Percentiles rank a stretch among this genome's conserved stretches.
Evolutionary conservation across 495 filamentous ascomycete species (phyloP).

Genomic region (Aspergillus cavernicola): DNA sequence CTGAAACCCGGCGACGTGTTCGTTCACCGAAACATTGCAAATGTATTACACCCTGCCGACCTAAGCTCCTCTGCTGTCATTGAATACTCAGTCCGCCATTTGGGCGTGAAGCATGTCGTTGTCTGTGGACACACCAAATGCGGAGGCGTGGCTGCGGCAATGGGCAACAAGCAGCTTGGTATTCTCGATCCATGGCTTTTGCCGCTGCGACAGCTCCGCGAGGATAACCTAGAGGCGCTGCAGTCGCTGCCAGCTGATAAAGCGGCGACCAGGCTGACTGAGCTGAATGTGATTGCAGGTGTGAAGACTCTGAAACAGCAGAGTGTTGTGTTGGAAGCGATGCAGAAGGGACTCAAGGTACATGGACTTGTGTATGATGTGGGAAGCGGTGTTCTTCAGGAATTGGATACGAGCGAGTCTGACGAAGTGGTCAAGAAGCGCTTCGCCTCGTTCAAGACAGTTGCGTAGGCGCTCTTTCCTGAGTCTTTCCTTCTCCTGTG

Average conservation of each 20-base stretch:
- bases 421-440: conserved; percentile 37
- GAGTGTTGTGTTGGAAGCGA: conserved; percentile 57
- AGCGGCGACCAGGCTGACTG: conserved; percentile 53
- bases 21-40: conserved; percentile 93
- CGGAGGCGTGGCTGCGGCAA: conserved; percentile 69
- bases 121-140: conserved; percentile 82
- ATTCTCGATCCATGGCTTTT: conserved; percentile 81
- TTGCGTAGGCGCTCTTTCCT: conserved; percentile 13
- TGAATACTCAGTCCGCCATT: conserved; percentile 70
- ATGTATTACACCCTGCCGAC: conserved; percentile 75
- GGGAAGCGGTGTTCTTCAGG: conserved; percentile 53
- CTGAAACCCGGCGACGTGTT: conserved; percentile 87
- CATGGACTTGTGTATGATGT: conserved; percentile 72
- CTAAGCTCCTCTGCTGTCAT: conserved; percentile 74
- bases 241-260: conserved; percentile 50
- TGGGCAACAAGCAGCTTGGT: conserved; percentile 65
- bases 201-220: conserved; percentile 62
- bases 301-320: conserved; percentile 61
- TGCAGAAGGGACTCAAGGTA: conserved; percentile 65
- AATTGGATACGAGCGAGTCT: conserved; percentile 49
- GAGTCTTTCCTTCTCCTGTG: neutral
- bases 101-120: conserved; percentile 79
- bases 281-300: conserved; percentile 68
- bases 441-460: conserved; percentile 40
- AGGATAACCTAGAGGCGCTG: conserved; percentile 38